Conservation (phyloP, 169 alveolate genomes). For the Perkinsus olseni region DNA sequence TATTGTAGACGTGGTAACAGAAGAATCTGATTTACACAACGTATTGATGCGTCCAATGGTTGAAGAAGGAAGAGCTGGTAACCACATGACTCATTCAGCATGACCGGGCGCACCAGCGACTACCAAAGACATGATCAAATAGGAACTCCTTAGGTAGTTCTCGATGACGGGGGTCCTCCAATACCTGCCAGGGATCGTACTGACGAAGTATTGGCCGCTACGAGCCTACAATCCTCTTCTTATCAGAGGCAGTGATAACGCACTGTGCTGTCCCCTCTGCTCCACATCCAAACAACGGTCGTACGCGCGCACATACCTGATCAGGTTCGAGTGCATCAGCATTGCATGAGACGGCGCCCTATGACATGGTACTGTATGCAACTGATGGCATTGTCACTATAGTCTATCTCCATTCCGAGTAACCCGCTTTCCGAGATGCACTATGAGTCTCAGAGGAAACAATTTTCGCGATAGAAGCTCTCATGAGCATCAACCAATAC, state of each 20-base stretch:
- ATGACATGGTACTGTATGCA: too few relatives aligned
- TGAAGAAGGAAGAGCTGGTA: too few relatives aligned
- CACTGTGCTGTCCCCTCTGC: neutral
- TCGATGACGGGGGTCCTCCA: slow-evolving; percentile 38
- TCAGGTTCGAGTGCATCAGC: too few relatives aligned
- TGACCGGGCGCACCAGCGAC: neutral
- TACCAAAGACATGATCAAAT: slow-evolving; percentile 25
- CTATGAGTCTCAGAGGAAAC: neutral
- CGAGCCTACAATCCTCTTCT: neutral
- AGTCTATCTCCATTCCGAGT: too few relatives aligned
- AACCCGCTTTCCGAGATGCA: too few relatives aligned
- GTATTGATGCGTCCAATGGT: too few relatives aligned
- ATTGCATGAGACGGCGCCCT: too few relatives aligned
- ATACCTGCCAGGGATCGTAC: neutral
- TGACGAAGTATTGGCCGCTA: neutral
- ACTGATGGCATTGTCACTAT: too few relatives aligned
- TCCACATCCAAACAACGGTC: neutral
- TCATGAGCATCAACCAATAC: neutral
- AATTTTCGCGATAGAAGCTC: neutral
- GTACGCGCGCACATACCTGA: neutral
- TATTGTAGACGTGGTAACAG: neutral
- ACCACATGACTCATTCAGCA: too few relatives aligned
- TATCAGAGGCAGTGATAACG: neutral
- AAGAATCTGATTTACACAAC: neutral
- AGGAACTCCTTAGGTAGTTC: slow-evolving; percentile 28